Conservation (phyloP, 1,284 basidiomycete genomes). For the Boletus semigastroideus region DNA sequence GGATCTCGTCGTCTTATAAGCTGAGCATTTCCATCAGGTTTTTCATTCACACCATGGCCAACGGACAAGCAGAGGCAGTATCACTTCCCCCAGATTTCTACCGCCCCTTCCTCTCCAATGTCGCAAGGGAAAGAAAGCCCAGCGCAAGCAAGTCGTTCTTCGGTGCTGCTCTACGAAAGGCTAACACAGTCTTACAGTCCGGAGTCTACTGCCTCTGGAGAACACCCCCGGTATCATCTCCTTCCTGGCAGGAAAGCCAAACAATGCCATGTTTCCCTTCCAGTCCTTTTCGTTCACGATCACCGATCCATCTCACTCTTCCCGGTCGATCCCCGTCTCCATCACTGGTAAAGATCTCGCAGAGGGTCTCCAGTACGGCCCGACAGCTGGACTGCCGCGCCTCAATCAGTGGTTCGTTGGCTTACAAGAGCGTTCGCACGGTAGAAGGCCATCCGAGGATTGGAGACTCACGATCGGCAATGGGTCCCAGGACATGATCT, state of each 20-base stretch:
- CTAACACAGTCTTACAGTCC: conserved; percentile 39
- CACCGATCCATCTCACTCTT: conserved; percentile 47
- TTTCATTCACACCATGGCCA: no score
- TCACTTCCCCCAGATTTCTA: conserved; percentile 52
- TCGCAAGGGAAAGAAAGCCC: conserved; percentile 56
- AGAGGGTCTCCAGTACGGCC: conserved; percentile 75
- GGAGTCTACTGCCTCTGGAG: conserved; percentile 75
- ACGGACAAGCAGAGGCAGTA: background rate
- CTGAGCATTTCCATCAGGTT: no score
- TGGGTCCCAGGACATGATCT: conserved; percentile 88
- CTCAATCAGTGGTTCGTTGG: conserved; percentile 67
- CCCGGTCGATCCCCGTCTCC: conserved; percentile 45
- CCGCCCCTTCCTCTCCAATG: conserved; percentile 51
- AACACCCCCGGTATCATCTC: conserved; percentile 79
- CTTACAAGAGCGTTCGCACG: conserved; percentile 68
- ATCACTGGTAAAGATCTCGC: conserved; percentile 60
- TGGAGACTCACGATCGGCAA: conserved; percentile 81
- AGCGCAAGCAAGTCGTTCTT: conserved; percentile 53
- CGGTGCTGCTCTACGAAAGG: background rate
- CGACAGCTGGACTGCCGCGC: conserved; percentile 67
- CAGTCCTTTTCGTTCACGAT: conserved; percentile 65
- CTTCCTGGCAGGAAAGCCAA: conserved; percentile 86
- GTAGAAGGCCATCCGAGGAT: conserved; percentile 52
- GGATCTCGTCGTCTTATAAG: no score
- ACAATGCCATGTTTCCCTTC: conserved; percentile 89